Conservation (phyloP, 2,329 filamentous ascomycete species). For the Pseudocercospora cruenta region DNA sequence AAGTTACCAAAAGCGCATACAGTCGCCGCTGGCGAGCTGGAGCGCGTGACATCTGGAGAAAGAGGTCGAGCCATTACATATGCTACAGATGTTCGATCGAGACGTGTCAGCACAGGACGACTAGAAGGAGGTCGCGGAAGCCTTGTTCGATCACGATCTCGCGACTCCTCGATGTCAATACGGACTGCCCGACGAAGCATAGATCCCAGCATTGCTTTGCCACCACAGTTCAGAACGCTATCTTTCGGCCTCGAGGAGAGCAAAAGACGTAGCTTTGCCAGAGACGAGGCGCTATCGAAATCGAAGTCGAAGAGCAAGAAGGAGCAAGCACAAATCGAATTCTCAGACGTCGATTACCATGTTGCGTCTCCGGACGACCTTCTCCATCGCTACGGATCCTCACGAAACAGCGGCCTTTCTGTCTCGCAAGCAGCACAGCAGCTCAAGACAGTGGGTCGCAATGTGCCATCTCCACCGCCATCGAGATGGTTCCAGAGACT, state of each 20-base stretch:
- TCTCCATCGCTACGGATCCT: slow-evolving; percentile 62
- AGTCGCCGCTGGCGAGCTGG: slow-evolving; percentile 14
- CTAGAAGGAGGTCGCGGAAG: slow-evolving; percentile 18
- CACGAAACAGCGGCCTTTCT: slow-evolving; percentile 62
- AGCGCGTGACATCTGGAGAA: slow-evolving; percentile 16
- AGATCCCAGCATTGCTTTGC: slow-evolving; percentile 48
- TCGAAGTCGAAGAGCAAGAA: slow-evolving; percentile 34
- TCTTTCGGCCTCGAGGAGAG: slow-evolving; percentile 49
- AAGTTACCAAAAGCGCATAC: slow-evolving; percentile 21
- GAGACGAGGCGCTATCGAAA: slow-evolving; percentile 11
- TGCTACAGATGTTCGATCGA: slow-evolving; percentile 20
- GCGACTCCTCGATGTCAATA: slow-evolving; percentile 41
- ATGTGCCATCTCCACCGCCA: slow-evolving; percentile 67
- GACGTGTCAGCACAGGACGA: slow-evolving; percentile 19
- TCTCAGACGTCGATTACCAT: slow-evolving; percentile 67
- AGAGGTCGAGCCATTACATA: slow-evolving; percentile 30
- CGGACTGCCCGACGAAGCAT: slow-evolving; percentile 43
- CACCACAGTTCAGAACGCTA: slow-evolving; percentile 50
- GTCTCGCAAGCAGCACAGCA: slow-evolving; percentile 59
- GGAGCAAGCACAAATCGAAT: slow-evolving; percentile 28
- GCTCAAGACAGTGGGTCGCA: slow-evolving; percentile 65
- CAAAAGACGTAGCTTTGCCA: slow-evolving; percentile 35
- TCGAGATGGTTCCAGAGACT: slow-evolving; percentile 62
- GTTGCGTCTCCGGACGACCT: slow-evolving; percentile 61
- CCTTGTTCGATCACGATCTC: slow-evolving; percentile 26